Percentiles rank a stretch among this genome's conserved stretches.
Conservation (phyloP, 768 basidiomycete species). For the Kwoniella sp. region DNA sequence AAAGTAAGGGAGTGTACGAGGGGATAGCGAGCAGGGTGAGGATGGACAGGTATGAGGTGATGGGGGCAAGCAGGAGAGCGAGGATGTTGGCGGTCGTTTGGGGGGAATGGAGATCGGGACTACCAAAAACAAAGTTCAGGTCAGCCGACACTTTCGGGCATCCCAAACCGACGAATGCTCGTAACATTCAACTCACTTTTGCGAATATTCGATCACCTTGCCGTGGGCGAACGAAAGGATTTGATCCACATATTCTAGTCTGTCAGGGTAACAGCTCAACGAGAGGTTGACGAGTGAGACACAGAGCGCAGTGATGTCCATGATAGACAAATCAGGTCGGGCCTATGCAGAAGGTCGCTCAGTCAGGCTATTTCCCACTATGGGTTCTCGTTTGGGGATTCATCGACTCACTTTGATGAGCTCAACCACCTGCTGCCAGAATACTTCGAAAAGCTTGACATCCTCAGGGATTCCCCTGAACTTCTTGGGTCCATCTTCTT, state of each 20-base stretch:
- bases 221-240: slow-evolving; percentile 83
- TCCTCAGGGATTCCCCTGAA: slow-evolving; percentile 95
- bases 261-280: slow-evolving; percentile 93
- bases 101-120: slow-evolving; percentile 82
- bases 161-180: neutral
- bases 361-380: slow-evolving; percentile 11
- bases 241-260: slow-evolving; percentile 96
- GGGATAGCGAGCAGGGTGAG: slow-evolving; percentile 96
- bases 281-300: slow-evolving; percentile 95
- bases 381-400: neutral
- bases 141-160: slow-evolving; percentile 3
- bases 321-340: slow-evolving; percentile 93
- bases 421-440: slow-evolving; percentile 97
- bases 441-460: slow-evolving; percentile 94
- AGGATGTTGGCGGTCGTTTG: slow-evolving; percentile 90
- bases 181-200: slow-evolving; percentile 63
- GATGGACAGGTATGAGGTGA: slow-evolving; percentile 93
- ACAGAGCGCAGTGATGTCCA: slow-evolving; percentile 93
- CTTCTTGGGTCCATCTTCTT: slow-evolving; percentile 61
- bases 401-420: slow-evolving; percentile 77
- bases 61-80: slow-evolving; percentile 85
- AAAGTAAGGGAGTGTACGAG: slow-evolving; percentile 78
- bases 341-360: slow-evolving; percentile 62
- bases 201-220: slow-evolving; percentile 79
- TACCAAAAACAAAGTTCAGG: slow-evolving; percentile 52